phyloP scores from a whole-genome alignment of 176 grass and related monocot genomes.

The Puya raimondii region DNA sequence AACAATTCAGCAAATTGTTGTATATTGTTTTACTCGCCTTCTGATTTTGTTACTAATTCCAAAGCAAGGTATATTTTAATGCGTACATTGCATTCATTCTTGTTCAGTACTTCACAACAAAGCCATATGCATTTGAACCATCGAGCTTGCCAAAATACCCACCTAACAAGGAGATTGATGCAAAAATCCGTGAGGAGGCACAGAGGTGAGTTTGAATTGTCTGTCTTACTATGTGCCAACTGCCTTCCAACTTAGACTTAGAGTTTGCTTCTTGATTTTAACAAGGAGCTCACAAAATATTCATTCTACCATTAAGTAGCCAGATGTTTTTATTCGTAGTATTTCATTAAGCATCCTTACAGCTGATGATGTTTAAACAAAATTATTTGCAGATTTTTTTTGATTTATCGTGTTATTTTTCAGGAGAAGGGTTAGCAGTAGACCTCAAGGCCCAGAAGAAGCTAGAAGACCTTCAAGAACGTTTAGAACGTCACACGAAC shows the following conservation, averaged over 20 bases:
- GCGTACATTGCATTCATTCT: not conserved
- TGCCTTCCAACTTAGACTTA: not conserved
- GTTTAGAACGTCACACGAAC: constrained; percentile 14
- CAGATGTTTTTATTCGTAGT: not conserved
- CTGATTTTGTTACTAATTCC: not conserved
- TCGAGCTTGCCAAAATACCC: constrained; percentile 74
- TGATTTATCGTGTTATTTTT: not conserved
- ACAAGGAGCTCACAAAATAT: not conserved
- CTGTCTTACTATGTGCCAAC: not conserved
- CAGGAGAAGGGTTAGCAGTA: constrained; percentile 24
- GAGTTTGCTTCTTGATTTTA: not conserved
- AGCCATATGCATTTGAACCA: constrained; percentile 54
- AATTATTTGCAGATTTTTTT: not conserved
- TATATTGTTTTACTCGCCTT: not conserved
- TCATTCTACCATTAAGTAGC: not conserved
- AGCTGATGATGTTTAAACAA: not conserved
- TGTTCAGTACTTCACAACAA: constrained; percentile 61
- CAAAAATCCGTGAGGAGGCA: constrained; percentile 42
- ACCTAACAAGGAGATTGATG: constrained; percentile 93
- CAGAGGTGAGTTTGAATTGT: not conserved
- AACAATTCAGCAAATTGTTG: too few relatives aligned
- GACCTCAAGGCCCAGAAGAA: constrained; percentile 7
- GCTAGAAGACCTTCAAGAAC: constrained; percentile 11
- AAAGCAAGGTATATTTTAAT: too few relatives aligned
- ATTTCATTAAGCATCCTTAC: not conserved